A percentile compares a stretch with the other conserved stretches of the same genome.
Evolutionary conservation across 192 early-diverging fungal genomes (phyloP).

Genomic region (Coemansia sp.): DNA sequence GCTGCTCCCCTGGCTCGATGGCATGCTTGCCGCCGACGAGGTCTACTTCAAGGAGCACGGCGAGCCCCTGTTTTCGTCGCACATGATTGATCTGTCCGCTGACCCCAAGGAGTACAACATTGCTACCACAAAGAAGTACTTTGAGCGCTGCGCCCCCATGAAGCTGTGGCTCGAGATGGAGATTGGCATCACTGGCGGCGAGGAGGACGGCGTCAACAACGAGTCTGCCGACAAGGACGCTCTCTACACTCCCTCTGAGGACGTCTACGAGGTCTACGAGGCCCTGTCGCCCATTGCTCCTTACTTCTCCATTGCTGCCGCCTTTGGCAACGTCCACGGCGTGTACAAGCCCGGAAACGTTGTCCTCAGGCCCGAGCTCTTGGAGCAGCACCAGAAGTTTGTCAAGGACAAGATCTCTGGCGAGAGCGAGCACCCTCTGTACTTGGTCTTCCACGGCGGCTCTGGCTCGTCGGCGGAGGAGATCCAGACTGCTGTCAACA

Average conservation of each 20-base stretch:
- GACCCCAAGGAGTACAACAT: constrained; percentile 95
- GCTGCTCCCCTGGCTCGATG: constrained; percentile 96
- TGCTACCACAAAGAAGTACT: constrained; percentile 82
- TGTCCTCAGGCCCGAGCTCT: constrained; percentile 87
- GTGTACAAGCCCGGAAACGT: constrained; percentile 97
- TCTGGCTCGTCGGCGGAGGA: constrained; percentile 81
- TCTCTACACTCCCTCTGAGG: constrained; percentile 94
- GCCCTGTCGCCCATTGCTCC: constrained; percentile 82
- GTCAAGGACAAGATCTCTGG: constrained; percentile 69
- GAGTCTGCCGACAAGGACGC: constrained; percentile 84
- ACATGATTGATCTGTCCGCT: constrained; percentile 97
- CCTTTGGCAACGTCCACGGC: constrained; percentile 94
- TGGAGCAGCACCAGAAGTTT: constrained; percentile 86
- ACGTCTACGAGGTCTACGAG: constrained; percentile 93
- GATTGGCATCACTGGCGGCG: constrained; percentile 97
- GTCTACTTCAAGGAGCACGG: constrained; percentile 90
- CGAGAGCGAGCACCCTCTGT: constrained; percentile 69
- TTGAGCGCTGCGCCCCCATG: constrained; percentile 87
- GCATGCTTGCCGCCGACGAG: constrained; percentile 94
- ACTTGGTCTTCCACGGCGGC: constrained; percentile 98
- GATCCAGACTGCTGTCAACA: constrained; percentile 75
- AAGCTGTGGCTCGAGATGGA: constrained; percentile 95
- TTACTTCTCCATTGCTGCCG: constrained; percentile 94
- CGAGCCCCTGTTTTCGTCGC: constrained; percentile 95
- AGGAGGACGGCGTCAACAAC: constrained; percentile 99